A percentile compares a stretch with the other conserved stretches of the same genome.
These are phyloP conservation scores for Neonectria faginata DNA, from an alignment of 2,329 filamentous ascomycete genomes.

Conservation along the genomic window DNA sequence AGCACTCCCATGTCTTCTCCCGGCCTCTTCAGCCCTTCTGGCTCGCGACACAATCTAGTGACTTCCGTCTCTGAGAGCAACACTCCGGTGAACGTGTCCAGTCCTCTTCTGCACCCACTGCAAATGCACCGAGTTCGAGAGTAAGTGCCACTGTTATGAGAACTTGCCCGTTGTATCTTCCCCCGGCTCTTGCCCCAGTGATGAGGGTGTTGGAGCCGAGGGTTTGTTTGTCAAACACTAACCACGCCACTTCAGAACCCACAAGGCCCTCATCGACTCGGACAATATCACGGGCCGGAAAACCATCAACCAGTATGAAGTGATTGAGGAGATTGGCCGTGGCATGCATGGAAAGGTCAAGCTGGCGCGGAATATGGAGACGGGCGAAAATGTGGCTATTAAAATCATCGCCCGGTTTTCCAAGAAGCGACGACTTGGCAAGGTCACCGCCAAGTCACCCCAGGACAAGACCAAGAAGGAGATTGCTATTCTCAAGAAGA, in stretches of 20 bases:
- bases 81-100: constrained; percentile 62
- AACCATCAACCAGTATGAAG: constrained; percentile 97
- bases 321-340: constrained; percentile 94
- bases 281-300: constrained; percentile 92
- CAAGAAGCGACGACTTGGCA: constrained; percentile 91
- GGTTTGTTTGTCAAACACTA: constrained; percentile 33
- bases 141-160: constrained; percentile 61
- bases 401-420: constrained; percentile 98
- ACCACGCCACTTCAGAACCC: constrained; percentile 68
- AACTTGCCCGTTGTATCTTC: constrained; percentile 19
- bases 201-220: constrained; percentile 20
- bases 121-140: constrained; percentile 81
- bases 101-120: constrained; percentile 76
- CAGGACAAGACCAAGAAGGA: constrained; percentile 91
- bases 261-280: constrained; percentile 90
- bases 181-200: constrained; percentile 8
- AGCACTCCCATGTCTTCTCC: constrained; percentile 72
- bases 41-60: constrained; percentile 55
- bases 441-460: constrained; percentile 73
- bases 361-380: constrained; percentile 83
- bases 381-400: constrained; percentile 87
- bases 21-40: constrained; percentile 69
- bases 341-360: constrained; percentile 99
- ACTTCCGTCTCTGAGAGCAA: constrained; percentile 65
- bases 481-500: constrained; percentile 98